phyloP scores from a whole-genome alignment of 2,329 filamentous ascomycete genomes.

The Xylaria sp. region DNA sequence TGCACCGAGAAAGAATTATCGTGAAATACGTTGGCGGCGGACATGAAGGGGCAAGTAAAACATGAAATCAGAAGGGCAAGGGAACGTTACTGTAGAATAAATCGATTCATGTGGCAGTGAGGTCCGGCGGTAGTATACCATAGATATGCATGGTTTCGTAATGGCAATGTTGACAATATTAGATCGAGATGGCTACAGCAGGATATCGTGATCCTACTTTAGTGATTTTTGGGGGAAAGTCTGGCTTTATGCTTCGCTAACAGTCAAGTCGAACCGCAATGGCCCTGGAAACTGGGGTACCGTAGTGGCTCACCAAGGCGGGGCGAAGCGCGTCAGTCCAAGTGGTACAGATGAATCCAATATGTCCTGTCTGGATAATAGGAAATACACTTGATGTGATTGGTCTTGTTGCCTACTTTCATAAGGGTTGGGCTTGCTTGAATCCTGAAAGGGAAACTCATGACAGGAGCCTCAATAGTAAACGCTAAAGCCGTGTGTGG shows the following conservation, averaged over 20 bases:
- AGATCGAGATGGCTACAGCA: neutral
- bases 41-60: neutral
- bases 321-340: neutral
- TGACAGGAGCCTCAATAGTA: neutral
- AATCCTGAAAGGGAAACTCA: neutral
- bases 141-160: neutral
- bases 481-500: neutral
- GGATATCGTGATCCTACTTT: neutral
- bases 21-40: slow-evolving; percentile 15
- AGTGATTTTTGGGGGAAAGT: slow-evolving; percentile 1
- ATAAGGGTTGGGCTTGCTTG: neutral
- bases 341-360: neutral
- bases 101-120: slow-evolving; percentile 11
- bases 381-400: slow-evolving; percentile 16
- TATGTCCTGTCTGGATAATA: neutral
- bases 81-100: slow-evolving; percentile 2
- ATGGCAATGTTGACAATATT: neutral
- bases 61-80: neutral
- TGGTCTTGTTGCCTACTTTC: neutral
- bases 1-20: slow-evolving; percentile 3
- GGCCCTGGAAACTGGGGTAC: slow-evolving; percentile 13
- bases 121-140: neutral
- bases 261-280: neutral
- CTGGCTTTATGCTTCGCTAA: neutral
- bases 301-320: slow-evolving; percentile 11